Evolutionary conservation across 257 asterid species (phyloP), one percentile per base, ranked within the genome.

Genomic region (Verbena officinalis): DNA sequence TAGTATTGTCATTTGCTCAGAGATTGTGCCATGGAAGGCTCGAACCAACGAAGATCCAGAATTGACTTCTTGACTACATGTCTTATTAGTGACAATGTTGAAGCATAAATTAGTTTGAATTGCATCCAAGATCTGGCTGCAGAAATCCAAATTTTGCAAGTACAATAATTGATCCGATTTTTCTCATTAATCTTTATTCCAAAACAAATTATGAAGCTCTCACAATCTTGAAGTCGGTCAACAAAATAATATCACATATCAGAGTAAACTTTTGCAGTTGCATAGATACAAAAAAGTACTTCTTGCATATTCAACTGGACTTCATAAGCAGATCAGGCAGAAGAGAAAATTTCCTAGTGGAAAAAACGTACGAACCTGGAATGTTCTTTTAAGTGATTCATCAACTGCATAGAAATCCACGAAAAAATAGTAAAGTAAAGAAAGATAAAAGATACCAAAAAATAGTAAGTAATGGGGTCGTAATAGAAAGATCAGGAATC

Each of bases 301-400:
- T 62, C 53, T 62, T 24, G 51, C 34, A 54, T 48, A 59, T 19
- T 30, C 22, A 44, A 45, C 12, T 7, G 57, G 14, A 53, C 59
- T 16, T 58, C 56, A 69, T 13, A 22, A 62, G 57, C 68, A 77
- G 64, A 74, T 64, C 66, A 65, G 44, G 55, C 53, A 55, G 19
- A 23, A 48, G 40, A 8, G 52, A 8, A 48, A 44, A 30, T n/a
- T n/a, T 53, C 52, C n/a, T 0, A 10, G 20, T 34, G 19, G 34
- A 44, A 15, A 27, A 48, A 38, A 20, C 45, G 16, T 30, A 30
- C 71, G 52, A 68, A 86, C 91, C 91, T 84, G 68, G 71, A 84
- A 84, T 61, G 95, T 84, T 63, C 64, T 80, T 67, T 72, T 74
- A 54, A 78, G 80, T 23, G 84, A 38, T 39, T 80, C 95, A 54